Evolutionary conservation across 257 asterid genomes (phyloP), one percentile per base, ranked within the genome.

Genomic region (Lavandula angustifolia): DNA sequence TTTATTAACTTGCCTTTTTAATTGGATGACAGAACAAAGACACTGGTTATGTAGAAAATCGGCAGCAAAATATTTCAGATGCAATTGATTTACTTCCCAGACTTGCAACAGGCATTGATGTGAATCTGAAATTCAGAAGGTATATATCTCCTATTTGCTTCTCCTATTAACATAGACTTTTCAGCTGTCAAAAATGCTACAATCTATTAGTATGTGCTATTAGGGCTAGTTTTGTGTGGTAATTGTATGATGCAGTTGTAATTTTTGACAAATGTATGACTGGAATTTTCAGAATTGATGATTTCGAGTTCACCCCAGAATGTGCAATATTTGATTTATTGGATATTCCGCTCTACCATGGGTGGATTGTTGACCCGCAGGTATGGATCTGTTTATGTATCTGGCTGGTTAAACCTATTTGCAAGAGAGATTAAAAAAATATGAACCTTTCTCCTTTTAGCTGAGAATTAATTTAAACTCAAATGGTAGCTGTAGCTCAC

Each of bases 361-460:
- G 97, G 59, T 94, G 99, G 99, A 94, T 94, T 71, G 89, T 90
- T 81, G 97, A 94, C 72, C 89, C 96, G 1, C 97, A 90, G 96
- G 97, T 87, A 84, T 72, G 80, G 34, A 59, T 46, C 62, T 31
- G 62, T 56, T 14, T 60, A 48, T 55, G 32, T 13, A 34, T 55
- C 38, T 62, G 51, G 49, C n/a, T 3, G 27, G 59, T 22, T 42
- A 33, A 44, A 60, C 49, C 32, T 43, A 48, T 54, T 48, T 50
- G 52, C 34, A 47, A 37, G 46, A 6, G 54, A 46, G 32, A 13
- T 1, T 18, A 17, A n/a, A 27, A n/a, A n/a, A n/a, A n/a, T n/a
- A n/a, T n/a, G n/a, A n/a, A n/a, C n/a, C n/a, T n/a, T n/a, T 52
- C 49, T 29, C 35, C 40, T 43, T 33, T 18, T 27, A n/a, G n/a